Evolutionary conservation across 1,139 yeast species (phyloP).

Genomic region (Yamadazyma aaseri): DNA sequence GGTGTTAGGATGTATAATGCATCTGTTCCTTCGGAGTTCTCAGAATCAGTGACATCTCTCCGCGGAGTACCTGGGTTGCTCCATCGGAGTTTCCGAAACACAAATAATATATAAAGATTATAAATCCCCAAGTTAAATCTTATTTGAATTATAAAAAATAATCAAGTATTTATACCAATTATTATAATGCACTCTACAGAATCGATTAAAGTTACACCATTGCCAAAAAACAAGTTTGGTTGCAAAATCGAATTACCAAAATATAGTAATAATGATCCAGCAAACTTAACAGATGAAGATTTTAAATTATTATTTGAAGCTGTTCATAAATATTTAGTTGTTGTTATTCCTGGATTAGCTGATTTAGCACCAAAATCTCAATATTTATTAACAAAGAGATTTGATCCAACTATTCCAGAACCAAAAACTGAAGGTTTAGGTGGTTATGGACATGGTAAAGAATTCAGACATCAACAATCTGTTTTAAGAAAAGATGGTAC

Average conservation of each 20-base stretch:
- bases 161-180: background rate
- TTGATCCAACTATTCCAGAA: slow-evolving; percentile 68
- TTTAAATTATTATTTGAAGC: slow-evolving; percentile 63
- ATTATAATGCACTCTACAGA: slow-evolving; percentile 19
- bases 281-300: slow-evolving; percentile 62
- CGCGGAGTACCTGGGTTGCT: slow-evolving; percentile 5
- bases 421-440: slow-evolving; percentile 44
- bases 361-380: slow-evolving; percentile 70
- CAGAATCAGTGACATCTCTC: background rate
- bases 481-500: slow-evolving; percentile 78
- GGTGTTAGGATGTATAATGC: slow-evolving; percentile 4
- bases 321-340: slow-evolving; percentile 63
- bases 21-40: background rate
- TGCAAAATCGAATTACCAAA: slow-evolving; percentile 62
- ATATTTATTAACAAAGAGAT: slow-evolving; percentile 67
- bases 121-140: slow-evolving; percentile 1
- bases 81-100: slow-evolving; percentile 11
- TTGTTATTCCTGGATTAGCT: slow-evolving; percentile 70
- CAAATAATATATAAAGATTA: slow-evolving; percentile 1
- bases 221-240: slow-evolving; percentile 59
- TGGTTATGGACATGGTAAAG: slow-evolving; percentile 81
- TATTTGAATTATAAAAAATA: too few relatives aligned
- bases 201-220: slow-evolving; percentile 41
- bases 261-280: slow-evolving; percentile 71
- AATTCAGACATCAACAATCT: slow-evolving; percentile 74